Base-by-base conservation (phyloP, 192 early-diverging fungal genomes). In the Backusella circina region DNA sequence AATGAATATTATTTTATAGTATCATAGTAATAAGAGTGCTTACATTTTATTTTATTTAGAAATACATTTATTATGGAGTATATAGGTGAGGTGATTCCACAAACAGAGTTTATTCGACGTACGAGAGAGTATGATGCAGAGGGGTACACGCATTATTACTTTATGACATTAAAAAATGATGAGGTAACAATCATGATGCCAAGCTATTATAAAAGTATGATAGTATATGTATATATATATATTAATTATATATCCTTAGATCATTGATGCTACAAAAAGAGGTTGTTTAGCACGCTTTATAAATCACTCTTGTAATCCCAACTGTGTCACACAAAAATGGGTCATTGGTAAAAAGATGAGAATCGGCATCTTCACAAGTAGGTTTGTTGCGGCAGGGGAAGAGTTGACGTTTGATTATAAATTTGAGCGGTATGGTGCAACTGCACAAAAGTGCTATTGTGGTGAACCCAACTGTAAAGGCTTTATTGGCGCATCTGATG, bases 331-430 rank as follows among this genome's bases (percentile, higher is more conserved):
- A 64, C 94, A 97, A 74, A 99, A 99, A 77, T 99, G 98, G 98
- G 91, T 99, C 67, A 95, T 99, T 44, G 95, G 92, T n/a, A 87
- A 90, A 12, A 90, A 90, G 35, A 86, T 94, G 50, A 88, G 98
- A 65, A 95, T 99, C 77, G 98, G 98, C 44, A 97, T 99, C 28
- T 99, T 99, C 78, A 90, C 95, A 69, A 87, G 87, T 61, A 86
- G 87, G 66, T 84, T 91, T 28, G 88, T 99, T 13, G 85, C 84
- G 33, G 85, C 85, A 36, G 95, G 94, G 18, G 91, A 94, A 44
- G 98, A 99, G 77, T 77, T 99, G 39, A 98, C 96, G 0, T 99
- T 99, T 85, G 98, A 99, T 83, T 99, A 99, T 86, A 95, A 97
- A 80, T 98, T 99, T 85, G 95, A 98, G 72, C 89, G 96, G 70